Evolutionary conservation across 495 filamentous ascomycete species (phyloP).

Genomic region (Ramalina intermedia): DNA sequence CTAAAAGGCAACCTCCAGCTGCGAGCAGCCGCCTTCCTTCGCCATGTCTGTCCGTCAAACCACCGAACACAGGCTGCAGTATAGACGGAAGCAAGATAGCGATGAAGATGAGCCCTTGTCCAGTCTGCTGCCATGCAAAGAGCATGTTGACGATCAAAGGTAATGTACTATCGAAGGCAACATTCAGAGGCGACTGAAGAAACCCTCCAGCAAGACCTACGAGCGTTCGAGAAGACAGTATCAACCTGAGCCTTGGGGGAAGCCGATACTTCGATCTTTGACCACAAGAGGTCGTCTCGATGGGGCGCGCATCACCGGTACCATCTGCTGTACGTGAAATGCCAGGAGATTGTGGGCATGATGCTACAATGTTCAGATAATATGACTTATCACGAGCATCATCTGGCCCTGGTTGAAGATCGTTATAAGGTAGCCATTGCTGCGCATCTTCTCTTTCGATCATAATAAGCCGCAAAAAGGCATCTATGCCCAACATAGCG

Average conservation of each 20-base stretch:
- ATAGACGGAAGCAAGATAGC: constrained; percentile 45
- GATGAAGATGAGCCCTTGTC: constrained; percentile 50
- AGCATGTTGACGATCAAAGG: constrained; percentile 37
- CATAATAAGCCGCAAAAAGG: constrained; percentile 9
- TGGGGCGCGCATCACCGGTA: not conserved
- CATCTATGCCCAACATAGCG: constrained; percentile 9
- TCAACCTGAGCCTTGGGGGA: constrained; percentile 24
- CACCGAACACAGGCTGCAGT: constrained; percentile 38
- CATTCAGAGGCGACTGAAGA: constrained; percentile 39
- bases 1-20: constrained; percentile 39
- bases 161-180: constrained; percentile 34
- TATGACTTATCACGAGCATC: not conserved
- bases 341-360: not conserved
- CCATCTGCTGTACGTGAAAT: not conserved
- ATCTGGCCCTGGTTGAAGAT: not conserved
- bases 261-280: constrained; percentile 8
- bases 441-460: constrained; percentile 11
- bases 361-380: not conserved
- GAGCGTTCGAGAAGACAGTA: constrained; percentile 33
- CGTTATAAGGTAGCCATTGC: not conserved
- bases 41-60: constrained; percentile 37
- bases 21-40: constrained; percentile 35
- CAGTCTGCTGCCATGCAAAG: constrained; percentile 43
- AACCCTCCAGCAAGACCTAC: constrained; percentile 31
- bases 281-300: not conserved